A percentile compares a stretch with the other conserved stretches of the same genome.
Conservation (phyloP, 176 grass and related monocot species). For the Echinochloa phyllopogon region DNA sequence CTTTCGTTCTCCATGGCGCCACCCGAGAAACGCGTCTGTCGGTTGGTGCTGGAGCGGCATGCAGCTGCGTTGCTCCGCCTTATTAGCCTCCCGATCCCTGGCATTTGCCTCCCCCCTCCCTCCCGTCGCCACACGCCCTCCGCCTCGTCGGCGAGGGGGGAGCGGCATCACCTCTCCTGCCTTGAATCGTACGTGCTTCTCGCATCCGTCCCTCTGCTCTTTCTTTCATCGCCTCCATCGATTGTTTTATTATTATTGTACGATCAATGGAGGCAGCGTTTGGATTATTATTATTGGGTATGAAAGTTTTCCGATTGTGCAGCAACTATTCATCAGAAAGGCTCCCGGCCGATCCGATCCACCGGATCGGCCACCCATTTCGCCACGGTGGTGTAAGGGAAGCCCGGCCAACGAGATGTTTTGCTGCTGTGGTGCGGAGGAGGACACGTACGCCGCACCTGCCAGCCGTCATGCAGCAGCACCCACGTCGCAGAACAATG, state of each 20-base stretch:
- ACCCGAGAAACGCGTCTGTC: conserved; percentile 30
- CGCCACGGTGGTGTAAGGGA: conserved; percentile 2
- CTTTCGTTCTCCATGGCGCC: background rate
- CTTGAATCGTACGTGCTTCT: conserved; percentile 27
- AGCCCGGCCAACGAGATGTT: conserved; percentile 29
- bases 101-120: background rate
- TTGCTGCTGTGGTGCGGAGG: conserved; percentile 47
- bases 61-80: background rate
- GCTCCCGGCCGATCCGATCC: conserved; percentile 7
- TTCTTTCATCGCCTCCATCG: background rate
- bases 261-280: background rate
- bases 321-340: conserved; percentile 17
- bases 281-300: background rate
- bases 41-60: background rate
- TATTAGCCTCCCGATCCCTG: background rate
- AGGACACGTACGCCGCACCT: conserved; percentile 43
- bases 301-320: background rate
- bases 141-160: conserved; percentile 19
- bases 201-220: background rate
- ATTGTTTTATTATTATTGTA: background rate
- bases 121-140: background rate
- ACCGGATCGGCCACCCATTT: conserved; percentile 15
- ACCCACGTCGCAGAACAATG: conserved; percentile 38
- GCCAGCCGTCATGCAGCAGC: conserved; percentile 39
- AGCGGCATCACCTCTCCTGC: background rate